Evolutionary conservation across 1,139 yeast genomes (phyloP), one percentile per base, ranked within the genome.

Genomic region (Candida sp.): DNA sequence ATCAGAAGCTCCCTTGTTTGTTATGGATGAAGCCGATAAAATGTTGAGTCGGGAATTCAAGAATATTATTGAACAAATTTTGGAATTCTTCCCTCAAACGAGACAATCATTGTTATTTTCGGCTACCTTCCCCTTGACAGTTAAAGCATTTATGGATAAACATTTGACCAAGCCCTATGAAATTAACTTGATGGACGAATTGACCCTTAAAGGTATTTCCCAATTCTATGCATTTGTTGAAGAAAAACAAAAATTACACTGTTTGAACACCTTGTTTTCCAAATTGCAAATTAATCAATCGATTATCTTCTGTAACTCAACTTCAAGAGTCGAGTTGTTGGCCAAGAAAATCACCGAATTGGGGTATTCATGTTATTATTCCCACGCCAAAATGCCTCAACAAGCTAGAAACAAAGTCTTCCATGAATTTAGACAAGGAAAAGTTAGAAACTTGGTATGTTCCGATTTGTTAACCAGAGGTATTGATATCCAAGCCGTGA

Each of bases 21-120:
- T 95, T 45, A 91, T 93, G 98, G 99, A 93, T 67, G 99, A 93
- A 73, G 99, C 99, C 43, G 99, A 93, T 68, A 95, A 93, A 68
- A 88, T 93, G 86, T 79, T 93, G 51, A 83, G 95, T 39, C 83
- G 91, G 55, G 99, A 93, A 61, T 95, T 93, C 66, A 87, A 87
- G 55, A 81, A 82, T 35, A 84, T 91, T 46, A 88, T 93, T 54
- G 96, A 88, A 64, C 96, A 89, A 65, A 86, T 93, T 48, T 76
- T 93, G 57, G 75, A 77, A 40, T 88, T 86, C 60, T 84, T 93
- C 77, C 96, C 98, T 25, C 69, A 75, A 49, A 71, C 69, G 45
- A 88, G 90, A 63, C 99, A 93, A 71, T 86, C 95, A 27, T 74
- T 93, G 52, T 78, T 93, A 58, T 93, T 90, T 61, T 84, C 95